phyloP scores from a whole-genome alignment of 352 stramenopile genomes.

The Phytopythium montanum region DNA sequence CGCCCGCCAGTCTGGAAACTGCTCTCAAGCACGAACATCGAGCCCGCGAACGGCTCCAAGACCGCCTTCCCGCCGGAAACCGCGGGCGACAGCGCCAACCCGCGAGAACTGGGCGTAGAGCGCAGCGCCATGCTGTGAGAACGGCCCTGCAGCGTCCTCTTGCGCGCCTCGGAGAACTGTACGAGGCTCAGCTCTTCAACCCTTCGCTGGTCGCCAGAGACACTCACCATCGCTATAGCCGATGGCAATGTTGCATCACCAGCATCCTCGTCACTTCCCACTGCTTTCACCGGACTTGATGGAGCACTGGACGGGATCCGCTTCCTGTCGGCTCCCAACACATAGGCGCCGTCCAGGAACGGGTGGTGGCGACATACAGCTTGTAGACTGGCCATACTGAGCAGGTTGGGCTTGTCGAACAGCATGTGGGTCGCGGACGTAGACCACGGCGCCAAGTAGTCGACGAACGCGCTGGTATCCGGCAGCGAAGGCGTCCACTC shows the following conservation, averaged over 20 bases:
- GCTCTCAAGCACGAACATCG: slow-evolving; percentile 19
- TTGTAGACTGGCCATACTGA: slow-evolving; percentile 27
- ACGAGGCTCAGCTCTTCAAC: slow-evolving; percentile 26
- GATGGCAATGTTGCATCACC: not conserved
- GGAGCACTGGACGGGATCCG: not conserved
- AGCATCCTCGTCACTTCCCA: not conserved
- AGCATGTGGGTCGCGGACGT: slow-evolving; percentile 17
- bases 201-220: not conserved
- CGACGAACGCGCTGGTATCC: slow-evolving; percentile 29
- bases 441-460: slow-evolving; percentile 24
- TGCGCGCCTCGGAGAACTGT: slow-evolving; percentile 32
- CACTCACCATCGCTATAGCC: not conserved
- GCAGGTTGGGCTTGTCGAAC: slow-evolving; percentile 32
- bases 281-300: slow-evolving; percentile 1
- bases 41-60: slow-evolving; percentile 12
- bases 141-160: slow-evolving; percentile 14
- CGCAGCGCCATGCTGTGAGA: slow-evolving; percentile 10
- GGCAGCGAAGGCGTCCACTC: slow-evolving; percentile 43
- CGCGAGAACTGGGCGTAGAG: not conserved
- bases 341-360: slow-evolving; percentile 14
- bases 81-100: slow-evolving; percentile 9
- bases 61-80: slow-evolving; percentile 10
- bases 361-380: slow-evolving; percentile 27
- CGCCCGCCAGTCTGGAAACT: slow-evolving; percentile 10
- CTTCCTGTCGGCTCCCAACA: not conserved